Conservation (phyloP, 108 stramenopile genomes). For the Pseudonitzschia delicatissima region DNA sequence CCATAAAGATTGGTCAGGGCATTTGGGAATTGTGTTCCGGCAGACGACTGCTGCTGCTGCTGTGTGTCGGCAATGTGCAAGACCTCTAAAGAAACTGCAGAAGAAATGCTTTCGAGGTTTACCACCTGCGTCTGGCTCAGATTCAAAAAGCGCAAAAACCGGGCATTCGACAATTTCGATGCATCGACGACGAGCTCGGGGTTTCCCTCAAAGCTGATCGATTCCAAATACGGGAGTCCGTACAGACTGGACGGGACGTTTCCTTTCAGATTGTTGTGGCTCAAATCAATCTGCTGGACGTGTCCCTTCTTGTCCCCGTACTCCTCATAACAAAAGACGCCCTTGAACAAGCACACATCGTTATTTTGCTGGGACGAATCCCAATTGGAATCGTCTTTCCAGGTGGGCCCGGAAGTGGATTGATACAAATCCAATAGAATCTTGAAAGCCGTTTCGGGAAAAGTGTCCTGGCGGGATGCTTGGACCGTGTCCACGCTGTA, state of each 20-base stretch:
- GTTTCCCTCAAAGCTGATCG: conserved; percentile 45
- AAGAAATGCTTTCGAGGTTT: conserved; percentile 19
- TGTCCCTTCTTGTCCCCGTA: conserved; percentile 34
- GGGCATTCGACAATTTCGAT: conserved; percentile 42
- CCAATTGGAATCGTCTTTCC: conserved; percentile 38
- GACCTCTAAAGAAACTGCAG: conserved; percentile 37
- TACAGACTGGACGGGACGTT: conserved; percentile 64
- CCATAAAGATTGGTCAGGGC: conserved; percentile 41
- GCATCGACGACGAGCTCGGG: conserved; percentile 51
- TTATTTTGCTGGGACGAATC: conserved; percentile 14
- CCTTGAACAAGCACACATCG: conserved; percentile 69
- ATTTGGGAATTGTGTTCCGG: too few species aligned
- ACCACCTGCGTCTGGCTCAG: conserved; percentile 30
- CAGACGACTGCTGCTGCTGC: conserved; percentile 54
- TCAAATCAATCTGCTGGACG: conserved; percentile 53
- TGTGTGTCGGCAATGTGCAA: conserved; percentile 53
- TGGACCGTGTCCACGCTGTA: background rate
- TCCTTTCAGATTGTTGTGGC: conserved; percentile 59
- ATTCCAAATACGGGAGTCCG: conserved; percentile 48
- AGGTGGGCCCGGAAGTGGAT: conserved; percentile 24
- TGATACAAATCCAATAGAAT: conserved; percentile 24
- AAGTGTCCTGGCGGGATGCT: background rate
- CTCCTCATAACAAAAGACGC: conserved; percentile 52
- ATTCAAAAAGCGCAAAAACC: conserved; percentile 49
- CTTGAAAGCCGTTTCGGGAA: background rate